Percentiles rank a stretch among this genome's conserved stretches.
These are phyloP conservation scores for Ulmus americana DNA, from an alignment of 331 rosid genomes.

Conservation along the genomic window DNA sequence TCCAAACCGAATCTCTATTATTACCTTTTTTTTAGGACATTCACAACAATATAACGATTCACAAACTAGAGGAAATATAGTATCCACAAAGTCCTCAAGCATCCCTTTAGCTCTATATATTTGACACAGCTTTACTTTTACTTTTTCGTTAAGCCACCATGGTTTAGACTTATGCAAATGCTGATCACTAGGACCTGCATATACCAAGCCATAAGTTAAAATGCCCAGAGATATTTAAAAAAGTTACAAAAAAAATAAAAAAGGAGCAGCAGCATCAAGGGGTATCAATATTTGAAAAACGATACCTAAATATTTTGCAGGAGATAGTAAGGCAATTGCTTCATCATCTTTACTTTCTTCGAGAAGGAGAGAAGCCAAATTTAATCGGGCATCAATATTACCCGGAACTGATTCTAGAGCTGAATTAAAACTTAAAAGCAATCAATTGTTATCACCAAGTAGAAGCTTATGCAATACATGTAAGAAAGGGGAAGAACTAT, in stretches of 20 bases:
- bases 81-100: slow-evolving; percentile 63
- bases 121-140: slow-evolving; percentile 61
- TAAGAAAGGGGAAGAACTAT: not conserved
- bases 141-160: slow-evolving; percentile 69
- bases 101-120: slow-evolving; percentile 59
- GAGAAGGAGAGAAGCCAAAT: slow-evolving; percentile 74
- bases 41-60: slow-evolving; percentile 58
- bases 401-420: slow-evolving; percentile 55
- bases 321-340: slow-evolving; percentile 67
- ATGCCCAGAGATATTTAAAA: not conserved
- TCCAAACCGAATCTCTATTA: not conserved
- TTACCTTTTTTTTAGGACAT: slow-evolving; percentile 59
- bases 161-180: slow-evolving; percentile 44
- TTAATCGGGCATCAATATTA: slow-evolving; percentile 61
- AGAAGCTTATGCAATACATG: not conserved
- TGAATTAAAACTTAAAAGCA: slow-evolving; percentile 33
- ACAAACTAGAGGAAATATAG: slow-evolving; percentile 53
- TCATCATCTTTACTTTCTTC: slow-evolving; percentile 72
- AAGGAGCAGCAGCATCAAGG: slow-evolving; percentile 14
- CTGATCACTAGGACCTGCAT: slow-evolving; percentile 46
- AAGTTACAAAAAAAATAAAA: too few relatives aligned
- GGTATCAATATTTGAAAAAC: slow-evolving; percentile 2
- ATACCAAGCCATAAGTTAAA: slow-evolving; percentile 11
- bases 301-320: slow-evolving; percentile 52
- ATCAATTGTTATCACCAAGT: slow-evolving; percentile 9